Evolutionary conservation across 345 rosid genomes (phyloP).

Genomic region (Clausena lansium): DNA sequence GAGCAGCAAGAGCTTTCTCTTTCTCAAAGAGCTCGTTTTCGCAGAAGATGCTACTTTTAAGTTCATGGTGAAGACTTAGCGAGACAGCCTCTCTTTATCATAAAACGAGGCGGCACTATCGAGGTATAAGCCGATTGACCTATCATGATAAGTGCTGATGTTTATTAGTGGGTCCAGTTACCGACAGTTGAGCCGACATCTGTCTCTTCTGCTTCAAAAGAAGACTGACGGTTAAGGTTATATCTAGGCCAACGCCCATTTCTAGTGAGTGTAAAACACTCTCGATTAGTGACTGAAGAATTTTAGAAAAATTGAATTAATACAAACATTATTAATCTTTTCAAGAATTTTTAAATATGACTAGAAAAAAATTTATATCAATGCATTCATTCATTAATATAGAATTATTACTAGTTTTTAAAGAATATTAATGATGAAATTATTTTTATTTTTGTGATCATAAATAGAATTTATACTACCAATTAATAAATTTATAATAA

Average conservation of each 20-base stretch:
- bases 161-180: not conserved
- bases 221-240: slow-evolving; percentile 10
- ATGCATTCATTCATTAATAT: too few relatives aligned
- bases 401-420: too few relatives aligned
- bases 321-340: too few relatives aligned
- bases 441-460: too few relatives aligned
- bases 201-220: slow-evolving; percentile 24
- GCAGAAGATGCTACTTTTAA: slow-evolving; percentile 21
- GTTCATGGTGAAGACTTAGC: not conserved
- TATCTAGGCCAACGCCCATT: not conserved
- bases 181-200: slow-evolving; percentile 16
- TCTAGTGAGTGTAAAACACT: slow-evolving; percentile 8
- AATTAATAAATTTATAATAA: too few relatives aligned
- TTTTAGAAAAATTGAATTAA: not conserved
- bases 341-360: too few relatives aligned
- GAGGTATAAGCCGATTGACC: fast-evolving
- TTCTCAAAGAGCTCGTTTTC: not conserved
- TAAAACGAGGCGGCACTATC: slow-evolving; percentile 11
- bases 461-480: too few relatives aligned
- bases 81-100: not conserved
- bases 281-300: not conserved
- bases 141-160: not conserved
- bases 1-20: not conserved
- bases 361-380: too few relatives aligned
- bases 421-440: too few relatives aligned